These are phyloP conservation scores for Fusarium cicatricum DNA, from an alignment of 2,329 filamentous ascomycete species.

Conservation along the genomic window DNA sequence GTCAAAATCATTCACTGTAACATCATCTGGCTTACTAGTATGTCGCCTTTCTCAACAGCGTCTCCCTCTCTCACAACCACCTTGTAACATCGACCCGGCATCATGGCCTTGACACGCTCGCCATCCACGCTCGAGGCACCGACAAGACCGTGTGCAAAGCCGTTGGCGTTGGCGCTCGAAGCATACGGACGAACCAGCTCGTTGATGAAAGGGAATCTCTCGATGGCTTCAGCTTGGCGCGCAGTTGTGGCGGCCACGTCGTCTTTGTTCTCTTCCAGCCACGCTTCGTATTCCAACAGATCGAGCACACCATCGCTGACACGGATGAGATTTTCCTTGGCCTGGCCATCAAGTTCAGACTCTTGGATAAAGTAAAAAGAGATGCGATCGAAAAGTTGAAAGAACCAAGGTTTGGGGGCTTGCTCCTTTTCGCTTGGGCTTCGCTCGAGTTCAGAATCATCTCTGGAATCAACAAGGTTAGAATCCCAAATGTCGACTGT, in stretches of 20 bases:
- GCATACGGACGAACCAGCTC: slow-evolving; percentile 42
- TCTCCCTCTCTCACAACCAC: slow-evolving; percentile 40
- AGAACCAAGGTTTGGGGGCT: slow-evolving; percentile 38
- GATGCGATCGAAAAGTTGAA: slow-evolving; percentile 47
- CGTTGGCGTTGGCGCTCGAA: slow-evolving; percentile 10
- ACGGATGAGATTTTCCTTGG: slow-evolving; percentile 37
- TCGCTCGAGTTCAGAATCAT: background rate
- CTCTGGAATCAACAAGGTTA: background rate
- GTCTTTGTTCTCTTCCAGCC: slow-evolving; percentile 43
- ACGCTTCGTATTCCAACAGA: slow-evolving; percentile 44
- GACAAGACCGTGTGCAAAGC: background rate
- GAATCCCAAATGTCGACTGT: slow-evolving; percentile 48
- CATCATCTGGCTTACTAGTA: slow-evolving; percentile 35
- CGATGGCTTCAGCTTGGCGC: slow-evolving; percentile 40
- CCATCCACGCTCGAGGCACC: slow-evolving; percentile 20
- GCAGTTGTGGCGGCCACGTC: slow-evolving; percentile 34
- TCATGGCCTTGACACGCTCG: slow-evolving; percentile 42
- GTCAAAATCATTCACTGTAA: background rate
- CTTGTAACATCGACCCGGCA: slow-evolving; percentile 48
- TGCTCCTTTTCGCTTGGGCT: background rate
- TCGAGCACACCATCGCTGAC: slow-evolving; percentile 42
- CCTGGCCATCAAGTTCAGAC: slow-evolving; percentile 37
- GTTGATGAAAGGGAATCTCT: slow-evolving; percentile 40
- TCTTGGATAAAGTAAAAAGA: slow-evolving; percentile 45
- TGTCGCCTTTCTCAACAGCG: slow-evolving; percentile 41